Evolutionary conservation across 345 rosid species (phyloP), one percentile per base, ranked within the genome.

Genomic region (Draba incana): DNA sequence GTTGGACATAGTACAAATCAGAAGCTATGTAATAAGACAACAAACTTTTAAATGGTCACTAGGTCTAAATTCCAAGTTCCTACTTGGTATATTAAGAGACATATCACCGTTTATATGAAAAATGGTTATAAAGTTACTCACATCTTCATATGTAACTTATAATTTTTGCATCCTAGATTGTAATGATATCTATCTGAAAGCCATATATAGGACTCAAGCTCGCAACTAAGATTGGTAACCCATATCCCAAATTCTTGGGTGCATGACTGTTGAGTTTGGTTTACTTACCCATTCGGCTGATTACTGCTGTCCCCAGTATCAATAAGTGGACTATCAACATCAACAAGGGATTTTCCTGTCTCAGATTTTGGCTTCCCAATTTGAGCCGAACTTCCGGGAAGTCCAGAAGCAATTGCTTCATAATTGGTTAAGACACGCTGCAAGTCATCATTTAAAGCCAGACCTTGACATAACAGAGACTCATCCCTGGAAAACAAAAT

Each of bases 361-460:
- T 81, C 85, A 48, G 80, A 58, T 79, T 82, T 85, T 62, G 86
- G 81, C 69, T 85, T 81, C 69, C 78, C 85, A 1, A 68, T 48
- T 62, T 57, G 80, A 69, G 35, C 62, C 80, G 83, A 60, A 72
- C 79, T 80, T 76, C 92, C 92, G 54, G 75, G 79, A 5, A 16
- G 15, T 63, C 79, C 79, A 15, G 96, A 85, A 77, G 97, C 79
- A 73, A 95, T 77, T 66, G 89, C 77, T 81, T 95, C 97, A 69
- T 95, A 93, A 78, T 81, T 95, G 61, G 90, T 90, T 63, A 95
- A 81, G 65, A 95, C 77, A 58, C 91, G 96, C 76, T 95, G 97
- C 96, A 95, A 79, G 80, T 92, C 98, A 79, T 95, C 99, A 83
- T 95, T 95, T 74, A 92, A 68, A 27, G 93, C 84, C 73, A 95